phyloP scores from a whole-genome alignment of 73 alveolate genomes.

The Paramecium sexaurelia region DNA sequence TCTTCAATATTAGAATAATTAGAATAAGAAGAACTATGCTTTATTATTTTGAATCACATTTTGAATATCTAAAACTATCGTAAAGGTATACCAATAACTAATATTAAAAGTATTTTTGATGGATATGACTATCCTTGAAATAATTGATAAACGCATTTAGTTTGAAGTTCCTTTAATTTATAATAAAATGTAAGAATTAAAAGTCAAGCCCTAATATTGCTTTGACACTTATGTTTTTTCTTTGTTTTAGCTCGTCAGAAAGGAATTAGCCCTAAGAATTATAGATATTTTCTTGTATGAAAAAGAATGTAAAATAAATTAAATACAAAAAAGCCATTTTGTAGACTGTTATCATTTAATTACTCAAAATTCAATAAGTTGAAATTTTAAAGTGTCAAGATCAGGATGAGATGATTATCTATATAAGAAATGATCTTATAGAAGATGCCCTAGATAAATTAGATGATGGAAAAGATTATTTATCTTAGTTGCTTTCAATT shows the following conservation, averaged over 20 bases:
- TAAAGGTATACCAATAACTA: not conserved
- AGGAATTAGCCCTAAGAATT: slow-evolving; percentile 50
- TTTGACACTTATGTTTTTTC: slow-evolving; percentile 34
- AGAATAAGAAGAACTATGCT: slow-evolving; percentile 36
- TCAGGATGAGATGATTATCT: not conserved
- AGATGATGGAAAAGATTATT: slow-evolving; percentile 43
- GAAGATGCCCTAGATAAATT: slow-evolving; percentile 57
- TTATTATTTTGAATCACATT: slow-evolving; percentile 14
- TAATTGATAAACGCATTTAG: slow-evolving; percentile 4
- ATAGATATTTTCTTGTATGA: slow-evolving; percentile 56
- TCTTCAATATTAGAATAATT: slow-evolving; percentile 8
- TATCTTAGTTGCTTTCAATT: slow-evolving; percentile 9
- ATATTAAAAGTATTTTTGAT: slow-evolving; percentile 10
- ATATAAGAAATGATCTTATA: slow-evolving; percentile 34
- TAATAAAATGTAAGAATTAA: slow-evolving; percentile 24
- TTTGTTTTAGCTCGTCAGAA: slow-evolving; percentile 38
- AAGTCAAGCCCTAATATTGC: slow-evolving; percentile 11
- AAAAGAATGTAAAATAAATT: slow-evolving; percentile 6
- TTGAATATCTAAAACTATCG: slow-evolving; percentile 3
- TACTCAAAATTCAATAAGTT: not conserved
- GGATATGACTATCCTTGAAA: slow-evolving; percentile 3
- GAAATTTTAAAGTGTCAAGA: slow-evolving; percentile 4
- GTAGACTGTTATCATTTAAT: slow-evolving; percentile 10
- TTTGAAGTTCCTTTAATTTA: slow-evolving; percentile 42
- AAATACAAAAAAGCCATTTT: slow-evolving; percentile 17